Conservation (phyloP, 305 asterid species). For the Withania somnifera region DNA sequence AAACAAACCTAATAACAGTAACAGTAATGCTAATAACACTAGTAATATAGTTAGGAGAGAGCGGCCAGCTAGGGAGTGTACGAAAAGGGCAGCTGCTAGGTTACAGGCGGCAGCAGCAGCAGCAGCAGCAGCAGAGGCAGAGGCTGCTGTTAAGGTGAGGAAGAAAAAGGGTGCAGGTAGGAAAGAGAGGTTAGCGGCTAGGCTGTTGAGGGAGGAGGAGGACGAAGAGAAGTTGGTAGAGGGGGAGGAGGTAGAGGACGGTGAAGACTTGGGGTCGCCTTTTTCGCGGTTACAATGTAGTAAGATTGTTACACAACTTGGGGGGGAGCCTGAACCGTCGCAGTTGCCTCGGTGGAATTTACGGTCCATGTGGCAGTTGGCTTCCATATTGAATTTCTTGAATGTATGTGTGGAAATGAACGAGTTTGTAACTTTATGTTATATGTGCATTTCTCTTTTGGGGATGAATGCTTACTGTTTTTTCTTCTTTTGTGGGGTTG, state of each 20-base stretch:
- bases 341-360: constrained; percentile 83
- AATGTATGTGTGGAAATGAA: constrained; percentile 43
- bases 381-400: constrained; percentile 86
- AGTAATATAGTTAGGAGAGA: constrained; percentile 46
- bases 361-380: constrained; percentile 96
- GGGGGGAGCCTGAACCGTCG: constrained; percentile 73
- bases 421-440: constrained; percentile 1
- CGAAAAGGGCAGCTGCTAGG: constrained; percentile 82
- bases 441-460: neutral
- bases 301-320: constrained; percentile 52
- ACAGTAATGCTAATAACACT: constrained; percentile 12
- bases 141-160: constrained; percentile 53
- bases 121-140: constrained; percentile 78
- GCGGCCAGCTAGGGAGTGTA: constrained; percentile 97
- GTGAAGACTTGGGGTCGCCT: constrained; percentile 33
- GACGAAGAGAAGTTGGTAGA: constrained; percentile 29
- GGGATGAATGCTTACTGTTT: neutral
- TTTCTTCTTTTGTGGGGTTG: constrained; percentile 15
- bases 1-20: neutral
- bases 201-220: constrained; percentile 60
- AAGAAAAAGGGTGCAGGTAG: constrained; percentile 42
- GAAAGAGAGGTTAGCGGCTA: constrained; percentile 44
- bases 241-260: constrained; percentile 29
- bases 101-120: constrained; percentile 83
- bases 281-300: constrained; percentile 35